Evolutionary conservation across 768 basidiomycete genomes (phyloP), one percentile per base, ranked within the genome.

Genomic region (Rhizopogon vesiculosus): DNA sequence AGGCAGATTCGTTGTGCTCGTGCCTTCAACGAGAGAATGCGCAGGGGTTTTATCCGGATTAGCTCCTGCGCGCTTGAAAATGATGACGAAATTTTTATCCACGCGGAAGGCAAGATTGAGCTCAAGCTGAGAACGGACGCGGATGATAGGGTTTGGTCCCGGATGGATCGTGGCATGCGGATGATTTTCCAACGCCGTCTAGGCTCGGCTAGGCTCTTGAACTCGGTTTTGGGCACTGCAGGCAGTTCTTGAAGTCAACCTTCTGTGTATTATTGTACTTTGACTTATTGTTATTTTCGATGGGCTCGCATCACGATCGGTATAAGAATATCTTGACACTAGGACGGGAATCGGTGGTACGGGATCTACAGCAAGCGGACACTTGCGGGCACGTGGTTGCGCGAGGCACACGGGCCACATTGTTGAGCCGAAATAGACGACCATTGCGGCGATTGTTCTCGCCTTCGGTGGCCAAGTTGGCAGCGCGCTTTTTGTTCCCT

Each of bases 71-170:
- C 59, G 25, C 46, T 51, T 28, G 69, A 72, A 25, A 48, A 63
- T 29, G 64, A 68, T 12, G 70, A 71, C 45, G 70, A 70, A 40
- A 57, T 70, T 3, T 58, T 54, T 8, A 66, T 71, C 52, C 64
- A 71, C 15, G 56, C 66, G 33, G 58, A 63, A n/a, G 70, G 69
- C 2, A 65, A 51, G 22, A 58, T 65, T 5, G 50, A 59, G 29
- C 41, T 71, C 8, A 57, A 56, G 18, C 45, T 71, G 25, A 63
- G 59, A 51, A 38, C 46, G 29, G 55, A 51, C 38, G 53, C 58
- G 43, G 56, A 59, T 29, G 56, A 40, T 45, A 60, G 60, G 22
- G 29, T 59, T 22, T 62, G 57, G 60, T 12, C 61, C 7, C 66
- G 63, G 40, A 60, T 71, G 56, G 60, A 64, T 56, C 59, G 58